Conservation (phyloP, 2,329 filamentous ascomycete species). For the Neobulgaria alba region DNA sequence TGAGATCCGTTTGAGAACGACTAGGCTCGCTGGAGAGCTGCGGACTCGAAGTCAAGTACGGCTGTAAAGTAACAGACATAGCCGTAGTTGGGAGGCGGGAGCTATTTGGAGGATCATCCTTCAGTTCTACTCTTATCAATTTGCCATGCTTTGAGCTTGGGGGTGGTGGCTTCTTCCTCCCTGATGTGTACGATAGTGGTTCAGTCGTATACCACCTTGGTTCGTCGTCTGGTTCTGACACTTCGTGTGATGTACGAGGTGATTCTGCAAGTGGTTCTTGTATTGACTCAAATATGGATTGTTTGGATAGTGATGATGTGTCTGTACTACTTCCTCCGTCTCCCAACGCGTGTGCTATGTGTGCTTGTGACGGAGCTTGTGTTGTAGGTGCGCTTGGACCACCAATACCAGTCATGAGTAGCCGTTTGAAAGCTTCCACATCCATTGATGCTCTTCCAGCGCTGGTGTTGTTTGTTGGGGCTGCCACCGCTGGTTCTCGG, state of each 20-base stretch:
- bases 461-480: slow-evolving; percentile 17
- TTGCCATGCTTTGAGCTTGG: slow-evolving; percentile 74
- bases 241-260: slow-evolving; percentile 50
- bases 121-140: slow-evolving; percentile 48
- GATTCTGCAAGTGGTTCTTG: slow-evolving; percentile 37
- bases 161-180: slow-evolving; percentile 62
- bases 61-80: slow-evolving; percentile 16
- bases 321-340: slow-evolving; percentile 46
- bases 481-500: slow-evolving; percentile 10
- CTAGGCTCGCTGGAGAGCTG: neutral
- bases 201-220: slow-evolving; percentile 29
- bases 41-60: slow-evolving; percentile 16
- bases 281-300: slow-evolving; percentile 47
- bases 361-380: slow-evolving; percentile 22
- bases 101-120: slow-evolving; percentile 31
- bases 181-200: slow-evolving; percentile 24
- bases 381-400: slow-evolving; percentile 29
- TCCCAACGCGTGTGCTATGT: slow-evolving; percentile 22
- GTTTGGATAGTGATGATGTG: slow-evolving; percentile 48
- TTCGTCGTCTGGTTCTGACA: slow-evolving; percentile 46
- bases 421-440: slow-evolving; percentile 67
- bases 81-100: slow-evolving; percentile 18
- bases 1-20: slow-evolving; percentile 40
- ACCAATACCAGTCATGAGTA: slow-evolving; percentile 65
- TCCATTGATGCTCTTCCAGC: slow-evolving; percentile 47